Conservation (phyloP, 768 basidiomycete genomes). For the Cystobasidium tubakii region DNA sequence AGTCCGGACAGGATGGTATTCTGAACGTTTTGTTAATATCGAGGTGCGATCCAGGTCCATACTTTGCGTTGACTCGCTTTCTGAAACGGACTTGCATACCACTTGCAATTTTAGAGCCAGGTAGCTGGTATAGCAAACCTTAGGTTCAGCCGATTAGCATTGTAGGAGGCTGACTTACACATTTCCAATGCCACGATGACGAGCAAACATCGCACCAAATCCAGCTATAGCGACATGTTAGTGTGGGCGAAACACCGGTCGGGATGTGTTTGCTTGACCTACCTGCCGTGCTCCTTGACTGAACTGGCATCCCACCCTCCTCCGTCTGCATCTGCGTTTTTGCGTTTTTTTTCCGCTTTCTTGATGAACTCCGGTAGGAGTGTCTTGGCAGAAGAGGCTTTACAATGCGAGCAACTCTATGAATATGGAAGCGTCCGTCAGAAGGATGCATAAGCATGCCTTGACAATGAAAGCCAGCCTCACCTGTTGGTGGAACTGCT, state of each 20-base stretch:
- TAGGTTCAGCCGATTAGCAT: conserved; percentile 27
- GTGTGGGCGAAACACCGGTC: neutral
- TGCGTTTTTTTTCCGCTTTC: conserved; percentile 26
- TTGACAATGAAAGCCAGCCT: neutral
- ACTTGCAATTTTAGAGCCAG: neutral
- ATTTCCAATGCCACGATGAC: conserved; percentile 20
- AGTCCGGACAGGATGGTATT: conserved; percentile 39
- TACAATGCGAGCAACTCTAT: conserved; percentile 30
- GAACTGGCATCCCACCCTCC: conserved; percentile 14
- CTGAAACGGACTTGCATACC: neutral
- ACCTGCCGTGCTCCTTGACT: conserved; percentile 10
- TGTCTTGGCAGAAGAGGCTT: conserved; percentile 7
- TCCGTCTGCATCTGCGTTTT: conserved; percentile 5
- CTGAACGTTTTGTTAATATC: conserved; percentile 29
- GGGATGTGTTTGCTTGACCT: neutral
- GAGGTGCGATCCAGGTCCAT: conserved; percentile 23
- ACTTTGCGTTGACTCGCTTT: conserved; percentile 2
- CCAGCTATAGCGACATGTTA: neutral
- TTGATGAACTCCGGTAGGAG: conserved; percentile 21
- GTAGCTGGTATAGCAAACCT: conserved; percentile 10
- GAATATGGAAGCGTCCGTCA: neutral
- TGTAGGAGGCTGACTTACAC: conserved; percentile 9
- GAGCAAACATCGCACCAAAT: conserved; percentile 10
- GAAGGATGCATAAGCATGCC: no score
- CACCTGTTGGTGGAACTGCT: neutral